Conservation (phyloP, 805 yeast species). For the Kockiozyma suomiensis region DNA sequence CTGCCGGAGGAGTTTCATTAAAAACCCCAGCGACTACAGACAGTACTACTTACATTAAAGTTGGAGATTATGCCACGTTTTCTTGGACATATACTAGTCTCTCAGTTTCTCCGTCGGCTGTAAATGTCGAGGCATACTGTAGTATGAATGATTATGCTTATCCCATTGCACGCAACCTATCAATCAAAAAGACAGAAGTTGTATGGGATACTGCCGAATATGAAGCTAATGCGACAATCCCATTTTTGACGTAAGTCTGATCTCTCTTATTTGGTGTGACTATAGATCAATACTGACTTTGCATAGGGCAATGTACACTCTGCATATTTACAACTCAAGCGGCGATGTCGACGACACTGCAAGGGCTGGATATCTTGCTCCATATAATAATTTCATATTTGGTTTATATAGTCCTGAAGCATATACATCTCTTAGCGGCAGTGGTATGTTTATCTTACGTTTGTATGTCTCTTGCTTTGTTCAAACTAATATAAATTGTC, state of each 20-base stretch:
- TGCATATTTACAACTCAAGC: conserved; percentile 44
- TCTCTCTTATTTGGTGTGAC: background rate
- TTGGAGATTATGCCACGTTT: conserved; percentile 47
- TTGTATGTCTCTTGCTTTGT: too few species aligned
- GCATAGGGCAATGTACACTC: conserved; percentile 45
- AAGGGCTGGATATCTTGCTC: conserved; percentile 43
- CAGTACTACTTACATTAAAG: conserved; percentile 43
- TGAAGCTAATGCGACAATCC: conserved; percentile 35
- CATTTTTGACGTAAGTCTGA: conserved; percentile 26
- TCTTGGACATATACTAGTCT: conserved; percentile 47
- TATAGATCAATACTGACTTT: conserved; percentile 35
- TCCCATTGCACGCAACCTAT: conserved; percentile 43
- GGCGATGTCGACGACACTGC: conserved; percentile 38
- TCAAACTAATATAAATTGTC: too few species aligned
- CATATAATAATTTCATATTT: conserved; percentile 39
- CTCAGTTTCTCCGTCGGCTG: conserved; percentile 42
- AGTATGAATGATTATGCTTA: conserved; percentile 43
- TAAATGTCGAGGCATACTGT: conserved; percentile 47
- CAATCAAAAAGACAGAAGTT: conserved; percentile 38
- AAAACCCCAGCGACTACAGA: conserved; percentile 43
- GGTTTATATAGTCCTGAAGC: conserved; percentile 46
- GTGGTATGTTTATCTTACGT: background rate
- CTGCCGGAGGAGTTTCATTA: conserved; percentile 44
- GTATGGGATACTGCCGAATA: conserved; percentile 45
- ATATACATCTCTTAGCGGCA: conserved; percentile 38